Base-by-base conservation (phyloP, 805 yeast genomes). In the Candida argentea region DNA sequence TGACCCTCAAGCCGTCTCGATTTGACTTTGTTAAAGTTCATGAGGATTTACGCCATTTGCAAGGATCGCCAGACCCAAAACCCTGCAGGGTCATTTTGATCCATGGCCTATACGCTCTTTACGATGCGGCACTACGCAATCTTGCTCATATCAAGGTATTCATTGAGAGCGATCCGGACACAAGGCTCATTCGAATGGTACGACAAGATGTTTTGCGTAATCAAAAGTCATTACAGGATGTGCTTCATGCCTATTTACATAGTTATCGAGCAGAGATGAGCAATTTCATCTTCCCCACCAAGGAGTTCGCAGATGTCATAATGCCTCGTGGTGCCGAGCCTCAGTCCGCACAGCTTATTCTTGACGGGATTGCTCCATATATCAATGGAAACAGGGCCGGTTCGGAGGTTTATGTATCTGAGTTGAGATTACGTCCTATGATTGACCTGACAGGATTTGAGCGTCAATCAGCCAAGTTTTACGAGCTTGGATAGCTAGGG, bases 161-260 rank as follows among this genome's bases (percentile, higher is more conserved):
- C 41, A 64, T 87, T 10, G 91, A 83, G 39, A 70, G 85, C 36
- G 96, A 87, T 51, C 74, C 89, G 1, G 97, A 87, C 50, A 73
- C 80, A 4, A 57, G 95, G 30, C 57, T 87, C 22, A 76, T 84
- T n/a, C 68, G 94, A 38, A 73, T 91, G 80, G 77, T 83, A 26
- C 57, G 62, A 30, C 43, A 66, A 25, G 67, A 61, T 33, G 64
- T 60, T 4, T 28, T 51, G 10, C 33, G 28, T 11, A 28, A 38
- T 1, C 19, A 29, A 6, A 22, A 26, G 5, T 28, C 36, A n/a
- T 40, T 62, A 23, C 65, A 67, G 32, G 28, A 41, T 2, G 56
- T 70, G 25, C 44, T 70, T 14, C 53, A 52, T 30, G 31, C 50
- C 20, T 83, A 82, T 48, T 48, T 82, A 22, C 63, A 59, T 25